A percentile compares a stretch with the other conserved stretches of the same genome.
phyloP scores from a whole-genome alignment of 2,329 filamentous ascomycete genomes.

The Mycosphaerella arachidis region DNA sequence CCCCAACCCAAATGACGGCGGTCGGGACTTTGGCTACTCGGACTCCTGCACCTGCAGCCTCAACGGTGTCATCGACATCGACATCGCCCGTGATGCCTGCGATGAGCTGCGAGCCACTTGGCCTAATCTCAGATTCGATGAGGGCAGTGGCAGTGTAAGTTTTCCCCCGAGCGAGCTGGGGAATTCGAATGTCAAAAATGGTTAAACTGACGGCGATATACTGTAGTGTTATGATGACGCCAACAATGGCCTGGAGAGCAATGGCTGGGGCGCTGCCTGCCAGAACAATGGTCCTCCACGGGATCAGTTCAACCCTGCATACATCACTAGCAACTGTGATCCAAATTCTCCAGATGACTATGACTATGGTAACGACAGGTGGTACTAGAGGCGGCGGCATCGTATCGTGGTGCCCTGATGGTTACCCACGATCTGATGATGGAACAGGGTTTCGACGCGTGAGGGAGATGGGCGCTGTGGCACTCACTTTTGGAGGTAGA shows the following conservation, averaged over 20 bases:
- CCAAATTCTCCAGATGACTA: background rate
- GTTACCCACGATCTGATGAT: background rate
- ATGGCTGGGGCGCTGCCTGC: background rate
- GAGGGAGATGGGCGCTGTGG: too few species aligned
- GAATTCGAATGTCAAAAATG: too few species aligned
- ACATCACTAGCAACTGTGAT: background rate
- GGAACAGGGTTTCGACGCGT: background rate
- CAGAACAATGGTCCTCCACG: background rate
- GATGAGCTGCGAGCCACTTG: background rate
- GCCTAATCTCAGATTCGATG: background rate
- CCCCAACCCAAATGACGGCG: background rate
- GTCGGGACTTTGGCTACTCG: background rate
- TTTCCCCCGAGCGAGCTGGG: too few species aligned
- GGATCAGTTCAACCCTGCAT: background rate
- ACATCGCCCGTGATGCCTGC: background rate
- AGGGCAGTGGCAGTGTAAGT: background rate
- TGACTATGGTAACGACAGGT: background rate
- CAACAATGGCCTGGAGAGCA: background rate
- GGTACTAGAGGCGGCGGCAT: background rate
- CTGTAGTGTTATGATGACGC: background rate
- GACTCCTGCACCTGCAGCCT: background rate
- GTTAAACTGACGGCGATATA: too few species aligned
- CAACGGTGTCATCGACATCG: background rate
- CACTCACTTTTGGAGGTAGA: too few species aligned
- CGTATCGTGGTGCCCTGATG: background rate